Conservation (phyloP, 2,329 filamentous ascomycete genomes). For the Colletotrichum agaves region DNA sequence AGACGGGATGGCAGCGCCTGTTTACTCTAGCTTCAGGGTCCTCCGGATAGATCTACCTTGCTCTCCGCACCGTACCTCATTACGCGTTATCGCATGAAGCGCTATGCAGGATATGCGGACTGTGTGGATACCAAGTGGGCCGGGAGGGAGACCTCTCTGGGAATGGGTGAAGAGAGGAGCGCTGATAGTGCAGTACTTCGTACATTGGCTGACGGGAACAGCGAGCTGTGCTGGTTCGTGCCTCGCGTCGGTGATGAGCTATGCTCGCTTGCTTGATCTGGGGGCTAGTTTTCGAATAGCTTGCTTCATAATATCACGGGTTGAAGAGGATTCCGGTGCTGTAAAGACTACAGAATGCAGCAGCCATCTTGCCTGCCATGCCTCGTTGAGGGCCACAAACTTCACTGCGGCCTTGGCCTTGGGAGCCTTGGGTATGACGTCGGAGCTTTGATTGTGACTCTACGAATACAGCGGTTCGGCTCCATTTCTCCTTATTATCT, state of each 20-base stretch:
- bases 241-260: constrained; percentile 8
- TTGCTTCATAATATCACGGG: not conserved
- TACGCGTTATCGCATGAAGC: constrained; percentile 38
- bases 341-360: not conserved
- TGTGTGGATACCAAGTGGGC: constrained; percentile 30
- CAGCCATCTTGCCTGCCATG: constrained; percentile 3
- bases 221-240: constrained; percentile 17
- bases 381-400: not conserved
- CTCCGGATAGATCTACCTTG: constrained; percentile 32
- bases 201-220: constrained; percentile 10
- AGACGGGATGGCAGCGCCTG: constrained; percentile 38
- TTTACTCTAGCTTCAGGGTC: constrained; percentile 37
- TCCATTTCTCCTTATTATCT: not conserved
- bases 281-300: not conserved
- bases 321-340: constrained; percentile 13
- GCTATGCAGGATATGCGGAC: constrained; percentile 35
- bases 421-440: constrained; percentile 23
- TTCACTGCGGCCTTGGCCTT: constrained; percentile 20
- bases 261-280: not conserved
- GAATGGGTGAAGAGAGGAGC: constrained; percentile 25
- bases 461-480: not conserved
- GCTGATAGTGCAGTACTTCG: constrained; percentile 33
- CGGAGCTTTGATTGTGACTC: constrained; percentile 18
- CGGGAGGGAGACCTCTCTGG: constrained; percentile 20
- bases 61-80: constrained; percentile 24